Evolutionary conservation across 2,329 filamentous ascomycete species (phyloP), one percentile per base, ranked within the genome.

Genomic region (Monosporascus sp.): DNA sequence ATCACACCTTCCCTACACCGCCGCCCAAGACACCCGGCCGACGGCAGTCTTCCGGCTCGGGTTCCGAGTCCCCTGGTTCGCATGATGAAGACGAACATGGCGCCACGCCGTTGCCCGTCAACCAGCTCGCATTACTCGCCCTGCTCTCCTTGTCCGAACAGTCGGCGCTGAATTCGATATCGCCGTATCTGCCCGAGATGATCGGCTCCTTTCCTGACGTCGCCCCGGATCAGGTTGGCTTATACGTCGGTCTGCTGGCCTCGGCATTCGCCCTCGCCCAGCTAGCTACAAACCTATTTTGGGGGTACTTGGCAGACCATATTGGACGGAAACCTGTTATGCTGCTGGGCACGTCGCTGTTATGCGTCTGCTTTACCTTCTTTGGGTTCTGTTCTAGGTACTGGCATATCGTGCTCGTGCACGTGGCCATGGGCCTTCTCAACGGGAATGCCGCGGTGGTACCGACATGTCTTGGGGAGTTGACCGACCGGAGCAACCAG

Each of bases 391-490:
- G 91, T 69, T 84, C 74, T 56, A 86, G 80, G 2, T 82, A 96
- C 56, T 90, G 86, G 82, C 92, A 97, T 69, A 86, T 95, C 2
- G 79, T 97, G 15, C 58, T 90, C 17, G 89, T 96, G 1, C 94
- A 99, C 68, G 83, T 88, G 2, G 74, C 92, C 58, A 97, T 97
- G 91, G 94, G 94, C 3, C 69, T 96, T 51, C 83, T 96, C 50
- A 99, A 97, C 69, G 94, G 94, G 50, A 99, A 99, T 64, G 91
- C 94, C 31, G 93, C 91, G 5, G 86, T 97, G 14, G 91, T 99
- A 15, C 93, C 91, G 7, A 97, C 94, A 0, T 96, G 93, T 48
- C 72, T 99, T 48, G 94, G 94, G 41, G 94, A 99, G 70, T 88
- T 99, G 50, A 99, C 94, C 2, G 92, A 97, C 67, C 85, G 91